Conservation (phyloP, 129 eudicot species). For the Ambrosia artemisiifolia region DNA sequence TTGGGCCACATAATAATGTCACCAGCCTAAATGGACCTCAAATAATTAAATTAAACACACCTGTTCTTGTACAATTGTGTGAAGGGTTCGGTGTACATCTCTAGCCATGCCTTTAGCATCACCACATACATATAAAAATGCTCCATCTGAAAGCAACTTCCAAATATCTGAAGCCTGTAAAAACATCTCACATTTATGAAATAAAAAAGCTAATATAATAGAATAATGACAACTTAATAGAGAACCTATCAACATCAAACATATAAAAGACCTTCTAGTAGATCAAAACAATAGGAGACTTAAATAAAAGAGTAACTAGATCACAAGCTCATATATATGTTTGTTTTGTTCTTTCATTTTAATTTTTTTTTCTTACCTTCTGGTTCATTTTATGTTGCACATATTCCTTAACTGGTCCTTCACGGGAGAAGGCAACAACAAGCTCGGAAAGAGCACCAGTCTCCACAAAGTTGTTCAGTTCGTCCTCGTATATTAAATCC, state of each 20-base stretch:
- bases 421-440: constrained; percentile 67
- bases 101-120: constrained; percentile 41
- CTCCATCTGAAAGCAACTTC: constrained; percentile 62
- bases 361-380: constrained; percentile 47
- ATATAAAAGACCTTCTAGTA: no score
- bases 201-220: background rate
- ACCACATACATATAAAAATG: constrained; percentile 35
- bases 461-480: constrained; percentile 58
- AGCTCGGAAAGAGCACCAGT: constrained; percentile 77
- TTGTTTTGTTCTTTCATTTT: background rate
- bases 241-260: no score
- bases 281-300: no score
- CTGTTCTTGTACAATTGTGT: constrained; percentile 87
- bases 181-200: background rate
- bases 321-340: no score
- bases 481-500: constrained; percentile 62
- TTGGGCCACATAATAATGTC: constrained; percentile 15
- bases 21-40: constrained; percentile 15
- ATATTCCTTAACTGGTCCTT: constrained; percentile 80
- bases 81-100: constrained; percentile 74
- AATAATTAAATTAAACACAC: constrained; percentile 8
- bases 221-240: background rate
- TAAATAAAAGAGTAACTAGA: no score
- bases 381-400: constrained; percentile 89
- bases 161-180: constrained; percentile 64